These are phyloP conservation scores for Phytophthora aleatoria DNA, from an alignment of 352 stramenopile genomes.

Conservation along the genomic window DNA sequence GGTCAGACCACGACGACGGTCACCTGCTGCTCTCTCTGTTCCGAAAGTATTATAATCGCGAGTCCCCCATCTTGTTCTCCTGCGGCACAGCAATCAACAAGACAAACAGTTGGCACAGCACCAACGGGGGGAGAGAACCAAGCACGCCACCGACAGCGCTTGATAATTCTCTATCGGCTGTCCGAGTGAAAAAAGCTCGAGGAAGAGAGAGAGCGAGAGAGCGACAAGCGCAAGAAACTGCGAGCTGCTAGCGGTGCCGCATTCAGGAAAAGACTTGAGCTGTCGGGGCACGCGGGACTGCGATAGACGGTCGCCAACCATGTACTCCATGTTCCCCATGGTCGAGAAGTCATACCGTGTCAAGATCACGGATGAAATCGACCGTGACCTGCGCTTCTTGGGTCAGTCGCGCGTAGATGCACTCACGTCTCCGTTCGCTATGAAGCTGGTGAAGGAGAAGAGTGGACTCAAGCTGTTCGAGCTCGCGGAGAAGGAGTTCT, in stretches of 20 bases:
- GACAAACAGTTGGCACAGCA: constrained; percentile 23
- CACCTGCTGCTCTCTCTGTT: constrained; percentile 10
- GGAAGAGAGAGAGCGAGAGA: constrained; percentile 20
- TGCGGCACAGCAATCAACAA: constrained; percentile 16
- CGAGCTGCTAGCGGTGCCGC: neutral
- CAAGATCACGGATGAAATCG: constrained; percentile 80
- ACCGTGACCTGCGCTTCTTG: constrained; percentile 84
- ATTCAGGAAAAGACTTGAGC: constrained; percentile 32
- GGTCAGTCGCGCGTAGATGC: constrained; percentile 82
- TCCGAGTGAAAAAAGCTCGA: constrained; percentile 12
- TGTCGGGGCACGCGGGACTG: neutral
- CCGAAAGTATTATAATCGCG: neutral
- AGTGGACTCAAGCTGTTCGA: constrained; percentile 76
- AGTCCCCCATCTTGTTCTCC: constrained; percentile 17
- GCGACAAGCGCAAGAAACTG: neutral
- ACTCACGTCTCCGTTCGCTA: constrained; percentile 80
- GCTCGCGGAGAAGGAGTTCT: constrained; percentile 82
- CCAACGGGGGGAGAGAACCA: constrained; percentile 15
- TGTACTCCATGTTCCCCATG: constrained; percentile 85
- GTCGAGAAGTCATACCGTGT: constrained; percentile 86
- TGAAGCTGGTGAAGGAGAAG: constrained; percentile 81
- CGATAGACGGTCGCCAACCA: constrained; percentile 9
- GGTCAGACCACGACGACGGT: constrained; percentile 20
- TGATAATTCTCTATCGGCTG: constrained; percentile 26
- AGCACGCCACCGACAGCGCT: constrained; percentile 14